Evolutionary conservation across 2,329 filamentous ascomycete species (phyloP).

Genomic region (Xylaria polymorpha): DNA sequence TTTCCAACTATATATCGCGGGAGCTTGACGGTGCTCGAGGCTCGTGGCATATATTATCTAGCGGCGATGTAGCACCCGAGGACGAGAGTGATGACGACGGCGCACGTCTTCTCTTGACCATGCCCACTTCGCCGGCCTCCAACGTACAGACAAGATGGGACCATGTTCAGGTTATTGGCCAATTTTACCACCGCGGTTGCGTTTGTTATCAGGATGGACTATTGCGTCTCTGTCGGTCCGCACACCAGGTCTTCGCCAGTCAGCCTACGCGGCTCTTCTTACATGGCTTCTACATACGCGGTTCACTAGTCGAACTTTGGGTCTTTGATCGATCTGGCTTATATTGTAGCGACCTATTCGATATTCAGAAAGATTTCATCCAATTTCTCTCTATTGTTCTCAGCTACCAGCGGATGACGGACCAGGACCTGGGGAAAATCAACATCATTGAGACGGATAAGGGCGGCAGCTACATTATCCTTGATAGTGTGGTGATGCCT

Average conservation of each 20-base stretch:
- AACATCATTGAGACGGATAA: conserved; percentile 45
- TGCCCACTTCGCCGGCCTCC: conserved; percentile 24
- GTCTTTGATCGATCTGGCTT: conserved; percentile 54
- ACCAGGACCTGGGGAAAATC: conserved; percentile 45
- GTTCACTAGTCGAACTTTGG: conserved; percentile 51
- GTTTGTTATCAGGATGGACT: conserved; percentile 40
- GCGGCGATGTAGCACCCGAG: conserved; percentile 15
- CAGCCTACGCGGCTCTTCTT: conserved; percentile 53
- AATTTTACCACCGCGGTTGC: conserved; percentile 33
- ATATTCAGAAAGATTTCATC: conserved; percentile 47
- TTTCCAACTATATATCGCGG: conserved; percentile 35
- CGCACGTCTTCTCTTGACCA: conserved; percentile 36
- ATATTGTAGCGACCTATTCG: conserved; percentile 49
- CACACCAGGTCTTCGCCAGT: conserved; percentile 46
- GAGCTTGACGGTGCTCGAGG: conserved; percentile 37
- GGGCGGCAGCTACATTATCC: conserved; percentile 37
- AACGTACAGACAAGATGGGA: conserved; percentile 34
- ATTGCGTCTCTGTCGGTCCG: conserved; percentile 39
- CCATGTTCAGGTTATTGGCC: conserved; percentile 41
- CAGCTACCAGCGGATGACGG: conserved; percentile 50
- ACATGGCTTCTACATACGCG: conserved; percentile 53
- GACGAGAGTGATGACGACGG: conserved; percentile 24
- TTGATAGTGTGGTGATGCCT: conserved; percentile 31
- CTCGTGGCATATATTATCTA: conserved; percentile 38
- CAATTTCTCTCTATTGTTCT: conserved; percentile 48